Evolutionary conservation across 371 early-diverging fungal species (phyloP), one percentile per base, ranked within the genome.

Genomic region (Capniomyces stellatus): DNA sequence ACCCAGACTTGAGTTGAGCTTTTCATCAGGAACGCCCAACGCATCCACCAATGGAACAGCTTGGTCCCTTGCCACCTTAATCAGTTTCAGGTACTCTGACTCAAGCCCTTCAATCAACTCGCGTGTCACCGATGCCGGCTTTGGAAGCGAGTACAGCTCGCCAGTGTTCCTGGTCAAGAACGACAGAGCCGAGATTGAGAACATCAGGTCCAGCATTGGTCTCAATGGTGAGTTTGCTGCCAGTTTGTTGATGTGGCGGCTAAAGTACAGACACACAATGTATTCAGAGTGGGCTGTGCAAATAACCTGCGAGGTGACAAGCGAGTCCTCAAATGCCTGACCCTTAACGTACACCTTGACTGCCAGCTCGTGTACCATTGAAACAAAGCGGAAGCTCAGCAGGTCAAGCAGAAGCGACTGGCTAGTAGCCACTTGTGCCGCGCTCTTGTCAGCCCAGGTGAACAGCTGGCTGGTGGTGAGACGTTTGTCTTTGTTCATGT

Each of bases 31-130:
- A 22, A 83, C 66, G 44, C 75, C 85, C 64, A 85, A 85, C 1
- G 84, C 74, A 57, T 86, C 87, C 2, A 84, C 85, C 6, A 85
- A 64, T 0, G 79, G 69, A 19, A 87, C 72, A 15, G 81, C 84
- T 31, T 85, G 71, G 23, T 74, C 78, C 2, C 89, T 75, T n/a
- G 87, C 62, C 15, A 71, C 61, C 29, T 71, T 72, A 21, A 82
- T 65, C 15, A 76, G 54, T 2, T 19, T 51, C 39, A 75, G 73
- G 46, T 81, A 73, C 51, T 68, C 61, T 0, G 57, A 18, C 49
- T 60, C 62, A 22, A 70, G 30, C 50, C 51, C 25, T 0, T 28
- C 29, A 1, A 70, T 64, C 58, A 81, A 79, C 2, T 59, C 27
- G 69, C 55, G 49, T 65, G 56, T 49, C 25, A 70, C 54, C 0